These are phyloP conservation scores for Sherardia arvensis DNA, from an alignment of 257 asterid genomes.

Conservation along the genomic window DNA sequence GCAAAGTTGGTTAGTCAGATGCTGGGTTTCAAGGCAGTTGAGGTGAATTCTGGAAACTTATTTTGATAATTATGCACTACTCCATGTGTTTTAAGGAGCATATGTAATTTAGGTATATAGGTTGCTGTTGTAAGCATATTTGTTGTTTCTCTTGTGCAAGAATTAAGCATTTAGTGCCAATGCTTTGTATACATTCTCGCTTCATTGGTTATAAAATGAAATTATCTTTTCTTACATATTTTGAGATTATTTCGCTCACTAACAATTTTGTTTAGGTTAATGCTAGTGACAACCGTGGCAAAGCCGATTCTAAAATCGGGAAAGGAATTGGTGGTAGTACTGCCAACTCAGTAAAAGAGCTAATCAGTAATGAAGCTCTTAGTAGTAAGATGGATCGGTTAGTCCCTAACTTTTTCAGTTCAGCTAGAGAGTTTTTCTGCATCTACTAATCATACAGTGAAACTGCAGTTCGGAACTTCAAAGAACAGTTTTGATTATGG, in stretches of 20 bases:
- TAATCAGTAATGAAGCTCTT: slow-evolving; percentile 71
- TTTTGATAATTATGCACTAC: slow-evolving; percentile 2
- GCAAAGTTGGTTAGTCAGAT: slow-evolving; percentile 88
- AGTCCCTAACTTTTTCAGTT: slow-evolving; percentile 21
- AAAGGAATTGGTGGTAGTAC: slow-evolving; percentile 94
- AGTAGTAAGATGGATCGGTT: slow-evolving; percentile 57
- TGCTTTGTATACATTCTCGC: neutral
- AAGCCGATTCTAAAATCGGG: slow-evolving; percentile 85
- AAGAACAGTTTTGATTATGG: slow-evolving; percentile 92
- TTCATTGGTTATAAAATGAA: neutral
- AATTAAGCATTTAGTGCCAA: neutral
- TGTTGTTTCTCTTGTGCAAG: neutral
- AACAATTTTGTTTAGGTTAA: slow-evolving; percentile 54
- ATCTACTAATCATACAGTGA: slow-evolving; percentile 13
- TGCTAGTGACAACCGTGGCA: slow-evolving; percentile 99
- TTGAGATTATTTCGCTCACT: slow-evolving; percentile 5
- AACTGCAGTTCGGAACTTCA: slow-evolving; percentile 56
- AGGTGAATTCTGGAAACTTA: slow-evolving; percentile 38
- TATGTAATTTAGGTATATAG: neutral
- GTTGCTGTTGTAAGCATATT: neutral
- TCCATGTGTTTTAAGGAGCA: too few relatives aligned
- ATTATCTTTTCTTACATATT: neutral
- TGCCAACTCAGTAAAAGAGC: slow-evolving; percentile 84
- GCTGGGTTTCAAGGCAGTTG: slow-evolving; percentile 85
- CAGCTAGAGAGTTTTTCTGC: slow-evolving; percentile 1